Evolutionary conservation across 2,329 filamentous ascomycete species (phyloP).

Genomic region (Ophiostoma quercus): DNA sequence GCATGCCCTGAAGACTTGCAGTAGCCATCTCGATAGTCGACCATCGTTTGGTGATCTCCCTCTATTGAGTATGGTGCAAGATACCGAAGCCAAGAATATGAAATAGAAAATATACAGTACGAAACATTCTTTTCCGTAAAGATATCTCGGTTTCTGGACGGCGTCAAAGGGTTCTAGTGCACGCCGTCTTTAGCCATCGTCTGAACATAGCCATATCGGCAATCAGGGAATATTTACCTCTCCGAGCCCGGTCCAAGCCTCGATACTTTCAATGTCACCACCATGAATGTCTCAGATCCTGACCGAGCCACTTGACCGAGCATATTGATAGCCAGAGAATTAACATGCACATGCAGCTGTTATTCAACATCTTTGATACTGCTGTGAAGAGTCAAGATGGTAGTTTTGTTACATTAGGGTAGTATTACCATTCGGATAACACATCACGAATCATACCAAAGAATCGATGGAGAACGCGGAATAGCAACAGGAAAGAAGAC

Average conservation of each 20-base stretch:
- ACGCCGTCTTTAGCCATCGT: neutral
- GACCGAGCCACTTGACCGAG: neutral
- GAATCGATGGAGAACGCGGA: neutral
- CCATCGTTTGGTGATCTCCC: neutral
- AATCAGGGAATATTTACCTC: neutral
- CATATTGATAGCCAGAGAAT: neutral
- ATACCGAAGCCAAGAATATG: neutral
- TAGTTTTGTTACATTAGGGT: neutral
- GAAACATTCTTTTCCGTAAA: neutral
- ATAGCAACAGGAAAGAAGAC: neutral
- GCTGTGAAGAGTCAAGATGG: neutral
- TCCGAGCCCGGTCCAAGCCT: neutral
- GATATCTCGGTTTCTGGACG: neutral
- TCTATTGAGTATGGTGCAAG: neutral
- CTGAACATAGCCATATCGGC: neutral
- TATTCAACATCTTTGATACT: neutral
- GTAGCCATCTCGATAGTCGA: neutral
- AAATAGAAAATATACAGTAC: neutral
- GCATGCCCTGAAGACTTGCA: neutral
- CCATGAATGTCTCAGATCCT: neutral
- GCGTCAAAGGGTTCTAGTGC: neutral
- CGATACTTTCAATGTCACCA: neutral
- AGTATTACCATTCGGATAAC: neutral
- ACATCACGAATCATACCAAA: neutral
- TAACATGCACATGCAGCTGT: neutral